These are phyloP conservation scores for Chaetoceros tenuissimus DNA, from an alignment of 108 stramenopile genomes.

Conservation along the genomic window DNA sequence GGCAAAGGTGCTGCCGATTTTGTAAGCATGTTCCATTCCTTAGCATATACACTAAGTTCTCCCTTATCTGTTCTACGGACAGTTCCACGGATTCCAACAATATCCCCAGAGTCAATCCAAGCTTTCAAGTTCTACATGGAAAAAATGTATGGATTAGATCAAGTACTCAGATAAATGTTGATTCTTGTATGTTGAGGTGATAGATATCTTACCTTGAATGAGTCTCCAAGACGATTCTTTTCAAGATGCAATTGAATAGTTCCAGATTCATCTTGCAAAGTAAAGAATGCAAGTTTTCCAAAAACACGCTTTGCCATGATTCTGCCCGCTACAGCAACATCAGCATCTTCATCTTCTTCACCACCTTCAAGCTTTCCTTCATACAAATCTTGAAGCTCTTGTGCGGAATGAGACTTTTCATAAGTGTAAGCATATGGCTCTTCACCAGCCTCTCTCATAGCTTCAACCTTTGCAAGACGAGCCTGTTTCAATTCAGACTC, in stretches of 20 bases:
- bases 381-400: constrained; percentile 43
- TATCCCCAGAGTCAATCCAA: constrained; percentile 93
- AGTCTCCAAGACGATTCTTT: constrained; percentile 71
- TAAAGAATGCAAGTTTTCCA: constrained; percentile 95
- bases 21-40: constrained; percentile 93
- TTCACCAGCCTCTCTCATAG: constrained; percentile 69
- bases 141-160: background rate
- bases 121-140: constrained; percentile 69
- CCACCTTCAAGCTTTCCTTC: constrained; percentile 64
- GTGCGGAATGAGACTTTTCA: constrained; percentile 49
- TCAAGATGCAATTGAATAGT: constrained; percentile 92
- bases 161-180: background rate
- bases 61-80: constrained; percentile 94
- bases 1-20: constrained; percentile 91
- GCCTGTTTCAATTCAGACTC: constrained; percentile 66
- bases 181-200: background rate
- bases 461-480: constrained; percentile 67
- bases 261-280: constrained; percentile 87
- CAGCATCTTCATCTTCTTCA: constrained; percentile 58
- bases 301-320: constrained; percentile 93
- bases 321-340: constrained; percentile 85
- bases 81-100: constrained; percentile 88
- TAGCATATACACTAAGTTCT: constrained; percentile 90
- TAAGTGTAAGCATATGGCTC: constrained; percentile 83
- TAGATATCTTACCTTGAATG: constrained; percentile 53